Base-by-base conservation (phyloP, 768 basidiomycete genomes). In the Pulveroboletus sp. region DNA sequence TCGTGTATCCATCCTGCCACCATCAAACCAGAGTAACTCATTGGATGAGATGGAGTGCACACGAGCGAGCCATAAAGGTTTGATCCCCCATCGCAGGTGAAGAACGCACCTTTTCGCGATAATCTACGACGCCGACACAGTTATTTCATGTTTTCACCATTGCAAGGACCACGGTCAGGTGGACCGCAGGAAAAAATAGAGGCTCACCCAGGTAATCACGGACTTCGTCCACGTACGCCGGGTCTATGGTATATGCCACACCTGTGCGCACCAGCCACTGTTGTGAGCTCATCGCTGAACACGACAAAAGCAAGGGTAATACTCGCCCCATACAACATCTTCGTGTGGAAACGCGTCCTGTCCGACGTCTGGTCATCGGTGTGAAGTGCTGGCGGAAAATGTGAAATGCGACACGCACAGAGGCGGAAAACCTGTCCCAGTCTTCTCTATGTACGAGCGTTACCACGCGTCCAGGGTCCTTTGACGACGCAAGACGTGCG, bases 401-500 rank as follows among this genome's bases (percentile, higher is more conserved):
- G 3, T 2, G 2, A 31, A 27, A 26, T 5, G 17, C 9, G 9
- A 21, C 14, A 61, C 80, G 51, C 55, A 89, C 89, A 15, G 81
- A 77, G n/a, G 61, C 72, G 6, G 86, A 86, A 61, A 89, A 83
- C 11, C 68, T 64, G 32, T 84, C 83, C 94, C 94, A 97, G 39
- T 95, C 90, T 63, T 85, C 82, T 51, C 89, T 87, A 57, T 89
- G 86, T 8, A 96, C 76, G 3, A 97, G 74, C 1, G 93, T 97
- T 1, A 95, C 93, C 1, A 95, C 94, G 38, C 92, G 72, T 3
- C 93, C 93, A 3, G 93, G 93, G 44, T 73, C 80, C 89, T 91
- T 55, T 6, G 24, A 53, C 7, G 30, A 17, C 14, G 6, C 28
- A 27, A 24, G 17, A 26, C 13, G 15, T 10, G 39, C 40, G 30